phyloP scores from a whole-genome alignment of 345 rosid species.

The Punica granatum region DNA sequence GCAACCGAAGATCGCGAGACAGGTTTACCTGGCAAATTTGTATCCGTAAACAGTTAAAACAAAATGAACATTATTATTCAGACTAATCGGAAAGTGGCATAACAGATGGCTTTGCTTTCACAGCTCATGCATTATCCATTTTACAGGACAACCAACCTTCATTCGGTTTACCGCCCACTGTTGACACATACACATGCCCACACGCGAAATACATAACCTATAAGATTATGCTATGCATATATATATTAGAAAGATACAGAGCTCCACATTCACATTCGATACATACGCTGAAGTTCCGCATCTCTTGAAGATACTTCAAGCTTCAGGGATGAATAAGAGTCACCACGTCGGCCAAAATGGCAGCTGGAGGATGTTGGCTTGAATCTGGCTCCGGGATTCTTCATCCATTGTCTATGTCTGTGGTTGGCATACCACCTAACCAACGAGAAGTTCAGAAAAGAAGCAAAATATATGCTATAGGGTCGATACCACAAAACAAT shows the following conservation, averaged over 20 bases:
- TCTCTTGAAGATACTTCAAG: background rate
- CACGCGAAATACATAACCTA: no score
- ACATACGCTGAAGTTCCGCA: background rate
- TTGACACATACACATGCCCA: background rate
- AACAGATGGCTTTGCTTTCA: background rate
- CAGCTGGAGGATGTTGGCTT: background rate
- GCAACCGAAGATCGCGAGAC: background rate
- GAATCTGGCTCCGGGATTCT: background rate
- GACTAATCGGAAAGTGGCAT: no score
- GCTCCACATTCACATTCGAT: background rate
- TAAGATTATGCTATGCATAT: background rate
- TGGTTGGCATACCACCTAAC: background rate
- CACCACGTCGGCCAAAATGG: background rate
- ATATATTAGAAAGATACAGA: background rate
- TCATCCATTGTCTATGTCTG: background rate
- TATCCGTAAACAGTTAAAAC: background rate
- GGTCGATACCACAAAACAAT: no score
- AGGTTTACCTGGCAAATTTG: background rate
- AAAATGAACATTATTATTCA: background rate
- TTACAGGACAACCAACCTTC: no score
- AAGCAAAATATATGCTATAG: no score
- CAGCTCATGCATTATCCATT: no score
- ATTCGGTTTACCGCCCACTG: background rate
- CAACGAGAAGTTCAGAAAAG: background rate
- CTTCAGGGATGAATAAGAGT: background rate